phyloP scores from a whole-genome alignment of 116 monocot genomes.

The Posidonia oceanica region DNA sequence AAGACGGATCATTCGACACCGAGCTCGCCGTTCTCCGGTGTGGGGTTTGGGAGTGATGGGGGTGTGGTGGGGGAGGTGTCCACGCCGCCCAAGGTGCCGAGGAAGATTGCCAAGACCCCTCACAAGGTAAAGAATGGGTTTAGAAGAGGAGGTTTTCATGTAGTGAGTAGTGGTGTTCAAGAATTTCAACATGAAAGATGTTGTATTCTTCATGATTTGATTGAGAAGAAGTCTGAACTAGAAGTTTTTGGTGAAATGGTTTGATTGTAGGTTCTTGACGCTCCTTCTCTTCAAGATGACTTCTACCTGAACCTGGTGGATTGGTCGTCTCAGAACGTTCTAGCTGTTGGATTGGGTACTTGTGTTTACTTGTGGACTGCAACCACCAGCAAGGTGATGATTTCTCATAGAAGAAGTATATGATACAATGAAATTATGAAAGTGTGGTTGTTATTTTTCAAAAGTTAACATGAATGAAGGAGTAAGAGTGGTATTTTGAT shows the following conservation, averaged over 20 bases:
- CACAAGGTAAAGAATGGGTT: conserved; percentile 45
- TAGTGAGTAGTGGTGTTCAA: neutral
- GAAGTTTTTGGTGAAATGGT: neutral
- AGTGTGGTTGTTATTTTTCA: neutral
- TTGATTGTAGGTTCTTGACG: conserved; percentile 67
- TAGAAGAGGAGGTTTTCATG: no score
- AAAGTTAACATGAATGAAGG: no score
- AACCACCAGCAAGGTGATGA: conserved; percentile 66
- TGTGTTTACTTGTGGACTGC: conserved; percentile 92
- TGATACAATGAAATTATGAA: neutral
- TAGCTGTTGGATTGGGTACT: conserved; percentile 81
- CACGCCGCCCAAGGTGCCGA: conserved; percentile 56
- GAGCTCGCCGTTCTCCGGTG: conserved; percentile 46
- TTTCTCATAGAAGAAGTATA: neutral
- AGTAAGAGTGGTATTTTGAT: no score
- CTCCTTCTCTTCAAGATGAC: conserved; percentile 90
- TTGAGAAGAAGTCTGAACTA: neutral
- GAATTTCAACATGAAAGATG: neutral
- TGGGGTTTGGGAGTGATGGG: conserved; percentile 11
- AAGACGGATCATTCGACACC: conserved; percentile 81
- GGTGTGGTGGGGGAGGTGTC: conserved; percentile 26
- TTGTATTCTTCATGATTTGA: neutral
- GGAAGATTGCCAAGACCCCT: conserved; percentile 85
- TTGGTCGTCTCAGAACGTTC: conserved; percentile 85
- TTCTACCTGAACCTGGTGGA: conserved; percentile 93